phyloP scores from a whole-genome alignment of 2,329 filamentous ascomycete genomes.

The Stemphylium lycopersici region DNA sequence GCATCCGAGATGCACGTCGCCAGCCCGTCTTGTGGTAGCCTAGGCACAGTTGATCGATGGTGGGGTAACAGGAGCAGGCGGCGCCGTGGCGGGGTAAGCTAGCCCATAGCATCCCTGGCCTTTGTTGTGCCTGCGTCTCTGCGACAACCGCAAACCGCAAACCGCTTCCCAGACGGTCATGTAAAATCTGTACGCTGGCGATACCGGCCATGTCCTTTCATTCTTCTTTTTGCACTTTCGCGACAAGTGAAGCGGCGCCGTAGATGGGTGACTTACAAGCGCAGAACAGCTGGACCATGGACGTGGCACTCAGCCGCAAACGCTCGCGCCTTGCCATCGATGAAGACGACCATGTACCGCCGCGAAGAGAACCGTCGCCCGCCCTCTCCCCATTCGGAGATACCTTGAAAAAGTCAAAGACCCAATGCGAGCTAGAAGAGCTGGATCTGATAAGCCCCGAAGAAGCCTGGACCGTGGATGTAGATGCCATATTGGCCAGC shows the following conservation, averaged over 20 bases:
- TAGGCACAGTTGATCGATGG: slow-evolving; percentile 18
- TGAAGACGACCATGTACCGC: slow-evolving; percentile 30
- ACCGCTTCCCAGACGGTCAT: slow-evolving; percentile 2
- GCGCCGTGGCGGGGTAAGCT: slow-evolving; percentile 11
- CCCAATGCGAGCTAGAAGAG: slow-evolving; percentile 45
- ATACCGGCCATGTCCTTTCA: slow-evolving; percentile 8
- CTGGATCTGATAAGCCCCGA: slow-evolving; percentile 34
- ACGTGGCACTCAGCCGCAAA: slow-evolving; percentile 40
- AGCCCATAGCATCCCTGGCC: slow-evolving; percentile 1
- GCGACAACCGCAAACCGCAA: slow-evolving; percentile 23
- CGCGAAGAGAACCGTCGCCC: slow-evolving; percentile 28
- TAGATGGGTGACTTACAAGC: slow-evolving; percentile 27
- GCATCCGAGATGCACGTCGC: slow-evolving; percentile 13
- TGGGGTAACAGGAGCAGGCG: slow-evolving; percentile 9
- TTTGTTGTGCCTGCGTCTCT: slow-evolving; percentile 24
- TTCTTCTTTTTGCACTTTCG: background rate
- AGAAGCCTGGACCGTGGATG: slow-evolving; percentile 44
- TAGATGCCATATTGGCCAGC: slow-evolving; percentile 38
- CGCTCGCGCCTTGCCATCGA: slow-evolving; percentile 40
- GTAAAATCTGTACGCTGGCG: slow-evolving; percentile 8
- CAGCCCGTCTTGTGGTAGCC: slow-evolving; percentile 15
- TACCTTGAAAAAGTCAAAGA: slow-evolving; percentile 44
- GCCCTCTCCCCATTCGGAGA: slow-evolving; percentile 28
- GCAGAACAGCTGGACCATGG: slow-evolving; percentile 35
- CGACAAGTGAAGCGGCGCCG: background rate